Conservation (phyloP, 2,329 filamentous ascomycete species). For the Microsporum ferrugineum region DNA sequence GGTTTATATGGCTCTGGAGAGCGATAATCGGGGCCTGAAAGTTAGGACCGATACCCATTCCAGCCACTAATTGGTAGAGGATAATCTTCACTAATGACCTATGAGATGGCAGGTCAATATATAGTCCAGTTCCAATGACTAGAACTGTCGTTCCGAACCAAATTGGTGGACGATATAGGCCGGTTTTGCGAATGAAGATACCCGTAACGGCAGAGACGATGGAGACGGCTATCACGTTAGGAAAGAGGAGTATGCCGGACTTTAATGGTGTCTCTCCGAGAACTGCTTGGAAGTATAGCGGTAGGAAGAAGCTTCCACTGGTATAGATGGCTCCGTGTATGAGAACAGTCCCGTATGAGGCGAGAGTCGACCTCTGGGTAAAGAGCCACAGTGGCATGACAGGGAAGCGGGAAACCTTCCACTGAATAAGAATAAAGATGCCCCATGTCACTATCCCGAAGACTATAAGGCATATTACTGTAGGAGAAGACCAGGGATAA, state of each 20-base stretch:
- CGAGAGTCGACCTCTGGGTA: constrained; percentile 51
- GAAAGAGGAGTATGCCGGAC: constrained; percentile 65
- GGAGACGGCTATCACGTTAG: constrained; percentile 48
- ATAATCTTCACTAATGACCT: constrained; percentile 41
- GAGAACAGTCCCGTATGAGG: constrained; percentile 55
- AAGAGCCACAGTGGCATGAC: constrained; percentile 66
- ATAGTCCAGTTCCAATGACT: constrained; percentile 50
- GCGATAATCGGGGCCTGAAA: constrained; percentile 53
- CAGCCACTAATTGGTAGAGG: constrained; percentile 46
- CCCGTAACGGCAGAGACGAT: constrained; percentile 47
- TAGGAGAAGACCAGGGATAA: constrained; percentile 62
- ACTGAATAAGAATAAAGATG: constrained; percentile 63
- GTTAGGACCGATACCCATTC: constrained; percentile 51
- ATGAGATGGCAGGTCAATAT: constrained; percentile 46
- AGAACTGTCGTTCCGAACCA: constrained; percentile 34
- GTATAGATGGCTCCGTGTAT: constrained; percentile 69
- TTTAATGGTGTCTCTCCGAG: constrained; percentile 56
- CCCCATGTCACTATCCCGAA: constrained; percentile 55
- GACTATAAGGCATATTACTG: constrained; percentile 64
- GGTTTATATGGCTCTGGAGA: constrained; percentile 52
- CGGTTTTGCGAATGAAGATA: constrained; percentile 62
- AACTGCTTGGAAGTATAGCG: constrained; percentile 72
- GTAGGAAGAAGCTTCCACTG: constrained; percentile 65
- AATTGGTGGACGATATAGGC: constrained; percentile 48
- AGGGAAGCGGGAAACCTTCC: constrained; percentile 56